Percentiles rank a stretch among this genome's conserved stretches.
Evolutionary conservation across 768 basidiomycete species (phyloP).

Genomic region (Trametes coccinea): DNA sequence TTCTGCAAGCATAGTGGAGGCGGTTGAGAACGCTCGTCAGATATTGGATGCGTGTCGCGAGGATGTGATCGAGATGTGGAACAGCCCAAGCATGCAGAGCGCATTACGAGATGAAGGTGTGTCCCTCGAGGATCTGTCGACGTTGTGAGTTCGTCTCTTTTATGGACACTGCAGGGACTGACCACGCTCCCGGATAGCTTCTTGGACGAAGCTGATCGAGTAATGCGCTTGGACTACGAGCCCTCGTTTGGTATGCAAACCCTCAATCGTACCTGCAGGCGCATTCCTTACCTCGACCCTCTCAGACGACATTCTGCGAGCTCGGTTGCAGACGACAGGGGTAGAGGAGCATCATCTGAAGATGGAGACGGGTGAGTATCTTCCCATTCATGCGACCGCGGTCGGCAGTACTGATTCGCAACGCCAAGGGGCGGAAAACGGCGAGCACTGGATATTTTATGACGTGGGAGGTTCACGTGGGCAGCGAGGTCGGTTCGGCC

Average conservation of each 20-base stretch:
- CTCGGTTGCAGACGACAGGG: conserved; percentile 62
- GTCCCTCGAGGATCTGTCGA: conserved; percentile 54
- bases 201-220: conserved; percentile 52
- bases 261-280: background rate
- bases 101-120: conserved; percentile 46
- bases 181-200: conserved; percentile 43
- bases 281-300: background rate
- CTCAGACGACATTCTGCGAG: conserved; percentile 62
- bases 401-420: background rate
- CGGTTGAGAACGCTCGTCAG: conserved; percentile 42
- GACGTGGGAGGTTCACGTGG: conserved; percentile 64
- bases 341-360: conserved; percentile 63
- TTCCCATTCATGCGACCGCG: background rate
- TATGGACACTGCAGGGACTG: background rate
- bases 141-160: conserved; percentile 49
- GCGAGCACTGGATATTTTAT: conserved; percentile 61
- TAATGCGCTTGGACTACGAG: conserved; percentile 50
- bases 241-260: conserved; percentile 49
- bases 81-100: conserved; percentile 44
- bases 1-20: conserved; percentile 29
- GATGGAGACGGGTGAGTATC: conserved; percentile 42
- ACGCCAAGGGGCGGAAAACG: conserved; percentile 24
- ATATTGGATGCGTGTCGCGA: conserved; percentile 54
- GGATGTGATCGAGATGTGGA: conserved; percentile 59
- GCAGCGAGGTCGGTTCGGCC: conserved; percentile 47